Evolutionary conservation across 345 rosid species (phyloP), one percentile per base, ranked within the genome.

Genomic region (Nephelium lappaceum): DNA sequence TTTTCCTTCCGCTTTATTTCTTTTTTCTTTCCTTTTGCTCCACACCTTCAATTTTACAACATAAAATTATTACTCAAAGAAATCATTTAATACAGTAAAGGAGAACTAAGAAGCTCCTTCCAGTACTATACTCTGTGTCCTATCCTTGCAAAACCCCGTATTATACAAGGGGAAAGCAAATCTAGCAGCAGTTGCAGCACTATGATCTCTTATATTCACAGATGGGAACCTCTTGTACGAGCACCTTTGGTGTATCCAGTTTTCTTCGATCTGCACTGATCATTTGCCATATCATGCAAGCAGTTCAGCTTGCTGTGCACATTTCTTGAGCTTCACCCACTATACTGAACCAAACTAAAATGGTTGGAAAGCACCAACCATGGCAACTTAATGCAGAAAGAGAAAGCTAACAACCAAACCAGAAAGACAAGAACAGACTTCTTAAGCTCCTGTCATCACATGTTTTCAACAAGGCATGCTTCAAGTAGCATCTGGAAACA

Each of bases 341-440:
- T 42, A 69, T 1, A 5, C 27, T 19, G 16, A 49, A 70, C 73
- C 6, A 31, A 70, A 70, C 61, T 49, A 19, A 15, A 27, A 49
- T 27, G 61, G 21, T 31, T 11, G 58, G 14, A 18, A 15, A 25
- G 41, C 23, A 42, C 25, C 51, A 38, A 19, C 16, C 23, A 19
- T n/a, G 53, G 51, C 51, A 47, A 69, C 63, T 27, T 47, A 73
- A 38, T 58, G 27, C 67, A 73, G 68, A 36, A 73, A 42, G 55
- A 21, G 38, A 58, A 12, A 21, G 53, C 53, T 41, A 60, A 60
- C 36, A 6, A 42, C 58, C 8, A 11, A 39, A 36, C 8, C 10
- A 7, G 67, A 73, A 73, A 5, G 43, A 66, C 43, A 57, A 73
- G 2, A 39, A 57, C 19, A 11, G 42, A 15, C 14, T 31, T 53